phyloP scores from a whole-genome alignment of 1,139 yeast genomes.

The Taphrina wiesneri region DNA sequence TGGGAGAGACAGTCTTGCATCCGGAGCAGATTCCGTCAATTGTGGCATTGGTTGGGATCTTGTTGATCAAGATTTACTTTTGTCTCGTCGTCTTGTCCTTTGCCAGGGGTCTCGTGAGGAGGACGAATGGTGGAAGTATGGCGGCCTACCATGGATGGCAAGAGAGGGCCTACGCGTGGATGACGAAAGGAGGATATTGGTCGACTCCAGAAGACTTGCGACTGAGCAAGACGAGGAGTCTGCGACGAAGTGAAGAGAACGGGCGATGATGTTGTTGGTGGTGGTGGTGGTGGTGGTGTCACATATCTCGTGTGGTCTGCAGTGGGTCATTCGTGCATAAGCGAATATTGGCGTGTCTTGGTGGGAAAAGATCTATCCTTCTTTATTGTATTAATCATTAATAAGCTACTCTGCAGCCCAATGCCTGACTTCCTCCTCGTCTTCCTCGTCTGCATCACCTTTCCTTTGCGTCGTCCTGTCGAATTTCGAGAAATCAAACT shows the following conservation, averaged over 20 bases:
- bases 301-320: too few relatives aligned
- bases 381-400: neutral
- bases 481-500: conserved; percentile 30
- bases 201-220: neutral
- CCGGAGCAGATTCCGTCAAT: conserved; percentile 41
- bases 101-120: conserved; percentile 39
- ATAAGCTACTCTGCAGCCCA: conserved; percentile 14
- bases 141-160: neutral
- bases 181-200: conserved; percentile 17
- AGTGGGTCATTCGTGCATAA: neutral
- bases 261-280: conserved; percentile 9
- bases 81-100: conserved; percentile 39
- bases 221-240: conserved; percentile 19
- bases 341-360: neutral
- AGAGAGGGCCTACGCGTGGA: neutral
- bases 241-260: conserved; percentile 3
- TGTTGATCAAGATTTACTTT: conserved; percentile 39
- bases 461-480: conserved; percentile 7
- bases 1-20: conserved; percentile 37
- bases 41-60: conserved; percentile 37
- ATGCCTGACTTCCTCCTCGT: conserved; percentile 26
- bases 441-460: conserved; percentile 26
- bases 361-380: neutral
- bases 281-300: too few relatives aligned
- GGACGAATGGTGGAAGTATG: neutral